Evolutionary conservation across 257 asterid genomes (phyloP), one percentile per base, ranked within the genome.

Genomic region (Ballota nigra): DNA sequence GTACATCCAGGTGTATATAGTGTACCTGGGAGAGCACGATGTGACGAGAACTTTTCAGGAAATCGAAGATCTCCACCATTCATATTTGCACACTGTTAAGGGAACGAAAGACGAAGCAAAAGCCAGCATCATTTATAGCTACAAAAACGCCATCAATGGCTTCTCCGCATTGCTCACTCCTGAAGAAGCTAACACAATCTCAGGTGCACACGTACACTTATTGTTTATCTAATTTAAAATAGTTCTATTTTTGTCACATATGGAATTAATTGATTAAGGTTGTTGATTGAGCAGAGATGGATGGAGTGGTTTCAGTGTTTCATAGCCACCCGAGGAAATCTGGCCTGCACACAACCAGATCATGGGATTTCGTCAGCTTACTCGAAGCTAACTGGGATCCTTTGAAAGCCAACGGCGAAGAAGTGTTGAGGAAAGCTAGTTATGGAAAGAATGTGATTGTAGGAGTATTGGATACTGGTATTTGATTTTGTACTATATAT

Each of bases 121-220:
- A 67, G 68, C 71, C 20, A 76, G 82, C 67, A 73, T 81, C 0
- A 36, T 86, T 53, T 77, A 86, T 63, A n/a, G n/a, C n/a, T n/a
- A n/a, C n/a, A n/a, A n/a, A n/a, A n/a, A n/a, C n/a, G n/a, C n/a
- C n/a, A n/a, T 86, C 69, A 83, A 83, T 64, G 91, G 91, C 72
- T 86, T 86, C 85, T 79, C 91, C 4, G 91, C 91, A 6, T 31
- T 73, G 67, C 88, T 83, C 63, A 79, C 80, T 8, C 81, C 82
- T 2, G 63, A 81, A 49, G 91, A 86, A 86, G 88, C 84, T 8
- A 28, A 65, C 10, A 71, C 13, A 24, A 58, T 86, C 55, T 81
- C 91, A 31, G 77, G 84, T 80, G 6, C 53, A 6, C 53, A 45
- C 12, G 11, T 16, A 41, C 16, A 41, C 49, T 36, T 36, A 11